phyloP scores from a whole-genome alignment of 2,329 filamentous ascomycete species.

The Ophiosphaerella herpotricha region DNA sequence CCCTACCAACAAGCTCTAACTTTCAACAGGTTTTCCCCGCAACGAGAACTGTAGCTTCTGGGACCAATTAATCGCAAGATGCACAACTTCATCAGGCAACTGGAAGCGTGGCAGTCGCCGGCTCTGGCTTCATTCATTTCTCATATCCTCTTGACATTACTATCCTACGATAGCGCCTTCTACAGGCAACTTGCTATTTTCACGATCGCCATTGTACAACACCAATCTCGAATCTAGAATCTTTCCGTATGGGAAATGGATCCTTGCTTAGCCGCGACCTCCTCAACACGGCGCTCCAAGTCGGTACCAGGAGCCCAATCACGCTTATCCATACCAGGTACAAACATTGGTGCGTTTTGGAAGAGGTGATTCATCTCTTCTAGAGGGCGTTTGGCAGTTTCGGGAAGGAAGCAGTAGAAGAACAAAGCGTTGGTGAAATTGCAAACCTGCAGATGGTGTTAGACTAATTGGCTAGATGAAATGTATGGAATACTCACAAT shows the following conservation, averaged over 20 bases:
- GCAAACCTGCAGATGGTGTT: constrained; percentile 54
- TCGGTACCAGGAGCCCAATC: constrained; percentile 59
- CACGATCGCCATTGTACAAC: neutral
- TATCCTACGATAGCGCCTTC: too few relatives aligned
- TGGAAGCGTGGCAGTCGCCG: too few relatives aligned
- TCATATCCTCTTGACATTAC: too few relatives aligned
- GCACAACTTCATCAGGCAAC: too few relatives aligned
- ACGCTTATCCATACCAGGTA: constrained; percentile 61
- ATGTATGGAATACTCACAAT: constrained; percentile 46
- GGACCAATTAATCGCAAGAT: too few relatives aligned
- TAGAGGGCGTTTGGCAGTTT: constrained; percentile 66
- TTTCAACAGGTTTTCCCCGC: too few relatives aligned
- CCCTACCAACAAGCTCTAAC: too few relatives aligned
- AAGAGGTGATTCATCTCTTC: constrained; percentile 73
- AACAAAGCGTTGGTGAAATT: constrained; percentile 71
- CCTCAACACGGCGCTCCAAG: constrained; percentile 62
- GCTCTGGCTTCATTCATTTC: too few relatives aligned
- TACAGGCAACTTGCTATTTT: too few relatives aligned
- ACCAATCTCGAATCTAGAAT: neutral
- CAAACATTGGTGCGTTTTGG: constrained; percentile 66
- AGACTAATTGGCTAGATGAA: neutral
- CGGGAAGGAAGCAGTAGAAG: constrained; percentile 70
- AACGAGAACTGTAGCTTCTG: too few relatives aligned
- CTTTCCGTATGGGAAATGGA: constrained; percentile 25
- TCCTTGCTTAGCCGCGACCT: constrained; percentile 59